Conservation (phyloP, 371 early-diverging fungal species). For the Mortierella polycephala region DNA sequence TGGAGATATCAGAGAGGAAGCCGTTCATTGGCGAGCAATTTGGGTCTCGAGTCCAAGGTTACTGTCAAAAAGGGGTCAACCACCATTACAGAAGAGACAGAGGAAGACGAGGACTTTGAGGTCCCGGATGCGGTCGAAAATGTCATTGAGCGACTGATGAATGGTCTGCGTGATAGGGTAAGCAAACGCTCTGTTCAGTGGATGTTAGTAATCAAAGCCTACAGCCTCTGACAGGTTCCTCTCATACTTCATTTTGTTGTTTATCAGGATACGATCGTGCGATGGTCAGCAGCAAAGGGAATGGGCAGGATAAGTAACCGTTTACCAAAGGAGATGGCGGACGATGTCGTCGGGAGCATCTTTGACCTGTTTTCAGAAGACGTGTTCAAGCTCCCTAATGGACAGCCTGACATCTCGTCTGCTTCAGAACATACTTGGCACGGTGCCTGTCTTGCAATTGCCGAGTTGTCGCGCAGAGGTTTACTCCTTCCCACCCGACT, state of each 20-base stretch:
- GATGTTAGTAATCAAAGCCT: not conserved
- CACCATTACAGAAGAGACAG: conserved; percentile 37
- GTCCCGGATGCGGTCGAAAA: conserved; percentile 78
- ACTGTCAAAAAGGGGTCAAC: conserved; percentile 27
- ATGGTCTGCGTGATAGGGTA: conserved; percentile 83
- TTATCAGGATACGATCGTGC: conserved; percentile 89
- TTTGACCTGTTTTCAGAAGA: conserved; percentile 81
- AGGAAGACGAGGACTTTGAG: conserved; percentile 57
- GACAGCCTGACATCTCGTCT: conserved; percentile 74
- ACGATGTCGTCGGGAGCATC: conserved; percentile 83
- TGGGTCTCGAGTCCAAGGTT: conserved; percentile 5
- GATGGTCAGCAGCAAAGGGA: conserved; percentile 97
- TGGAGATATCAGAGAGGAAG: conserved; percentile 82
- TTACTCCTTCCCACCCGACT: conserved; percentile 79
- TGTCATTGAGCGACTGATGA: conserved; percentile 83
- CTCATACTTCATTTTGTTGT: not conserved
- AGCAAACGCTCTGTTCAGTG: not conserved
- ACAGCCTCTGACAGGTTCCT: not conserved
- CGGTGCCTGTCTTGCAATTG: conserved; percentile 92
- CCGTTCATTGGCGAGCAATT: conserved; percentile 34
- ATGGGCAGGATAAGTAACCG: conserved; percentile 88
- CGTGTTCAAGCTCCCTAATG: conserved; percentile 55
- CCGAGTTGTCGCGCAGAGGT: conserved; percentile 91
- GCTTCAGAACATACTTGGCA: conserved; percentile 95
- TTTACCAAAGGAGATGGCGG: conserved; percentile 80